Percentiles rank a stretch among this genome's conserved stretches.
Evolutionary conservation across 1,284 basidiomycete genomes (phyloP).

Genomic region (Moesziomyces sp.): DNA sequence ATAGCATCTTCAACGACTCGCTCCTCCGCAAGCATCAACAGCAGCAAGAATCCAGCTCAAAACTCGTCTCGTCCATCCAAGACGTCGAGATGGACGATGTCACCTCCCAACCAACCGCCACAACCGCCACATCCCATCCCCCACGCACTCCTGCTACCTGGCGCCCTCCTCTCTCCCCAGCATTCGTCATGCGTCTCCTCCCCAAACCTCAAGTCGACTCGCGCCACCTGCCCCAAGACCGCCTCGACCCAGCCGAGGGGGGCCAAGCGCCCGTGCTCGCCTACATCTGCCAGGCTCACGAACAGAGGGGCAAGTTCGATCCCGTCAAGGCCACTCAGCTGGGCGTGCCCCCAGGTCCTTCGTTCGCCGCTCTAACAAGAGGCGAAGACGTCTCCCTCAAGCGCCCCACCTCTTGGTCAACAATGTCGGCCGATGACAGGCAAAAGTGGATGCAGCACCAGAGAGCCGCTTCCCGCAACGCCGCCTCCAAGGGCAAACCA

Average conservation of each 20-base stretch:
- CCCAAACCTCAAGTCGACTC: conserved; percentile 18
- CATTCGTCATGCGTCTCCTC: conserved; percentile 29
- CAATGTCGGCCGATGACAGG: conserved; percentile 28
- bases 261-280: conserved; percentile 58
- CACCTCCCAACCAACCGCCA: conserved; percentile 2
- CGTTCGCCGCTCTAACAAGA: conserved; percentile 68
- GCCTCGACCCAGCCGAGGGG: conserved; percentile 16
- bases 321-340: conserved; percentile 75
- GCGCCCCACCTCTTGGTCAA: conserved; percentile 59
- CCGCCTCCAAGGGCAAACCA: conserved; percentile 67
- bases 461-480: conserved; percentile 68
- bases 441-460: conserved; percentile 67
- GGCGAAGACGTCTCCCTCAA: conserved; percentile 70
- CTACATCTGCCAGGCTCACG: conserved; percentile 82
- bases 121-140: background rate
- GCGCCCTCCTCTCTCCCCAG: conserved; percentile 34
- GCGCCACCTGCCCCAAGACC: conserved; percentile 17
- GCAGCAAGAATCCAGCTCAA: background rate
- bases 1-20: conserved; percentile 64
- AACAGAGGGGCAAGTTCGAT: conserved; percentile 86
- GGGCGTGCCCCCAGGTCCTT: conserved; percentile 75
- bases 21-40: conserved; percentile 37
- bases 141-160: conserved; percentile 9
- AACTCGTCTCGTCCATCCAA: conserved; percentile 6
- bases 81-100: conserved; percentile 29